phyloP scores from a whole-genome alignment of 1,139 yeast species.

The Hyphopichia burtonii region DNA sequence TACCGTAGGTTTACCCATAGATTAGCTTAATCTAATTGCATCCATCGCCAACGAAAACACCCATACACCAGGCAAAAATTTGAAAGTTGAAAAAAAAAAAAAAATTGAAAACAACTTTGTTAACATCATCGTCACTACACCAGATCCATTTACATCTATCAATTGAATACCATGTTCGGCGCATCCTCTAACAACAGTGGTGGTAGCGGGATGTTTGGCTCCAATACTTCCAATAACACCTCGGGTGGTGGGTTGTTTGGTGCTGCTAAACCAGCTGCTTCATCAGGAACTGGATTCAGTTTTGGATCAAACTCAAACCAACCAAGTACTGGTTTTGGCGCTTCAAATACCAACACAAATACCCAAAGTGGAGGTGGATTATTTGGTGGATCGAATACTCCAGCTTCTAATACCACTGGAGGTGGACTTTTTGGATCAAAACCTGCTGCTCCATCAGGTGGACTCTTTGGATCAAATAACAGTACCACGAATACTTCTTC shows the following conservation, averaged over 20 bases:
- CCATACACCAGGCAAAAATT: too few relatives aligned
- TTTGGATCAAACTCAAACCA: not conserved
- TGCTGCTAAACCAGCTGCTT: slow-evolving; percentile 10
- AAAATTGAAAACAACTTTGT: not conserved
- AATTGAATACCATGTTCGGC: slow-evolving; percentile 3
- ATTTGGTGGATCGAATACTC: slow-evolving; percentile 12
- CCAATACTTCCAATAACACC: slow-evolving; percentile 5
- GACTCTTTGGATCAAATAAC: slow-evolving; percentile 4
- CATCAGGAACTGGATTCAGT: slow-evolving; percentile 11
- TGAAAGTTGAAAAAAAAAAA: not conserved
- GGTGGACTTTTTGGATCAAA: slow-evolving; percentile 6
- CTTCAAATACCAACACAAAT: slow-evolving; percentile 9
- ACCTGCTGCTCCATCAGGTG: slow-evolving; percentile 7
- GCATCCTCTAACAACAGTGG: not conserved
- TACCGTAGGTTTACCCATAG: too few relatives aligned
- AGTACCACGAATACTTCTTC: slow-evolving; percentile 6
- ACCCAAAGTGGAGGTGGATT: slow-evolving; percentile 10
- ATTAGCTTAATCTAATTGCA: too few relatives aligned
- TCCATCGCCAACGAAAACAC: too few relatives aligned
- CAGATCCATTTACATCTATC: slow-evolving; percentile 1
- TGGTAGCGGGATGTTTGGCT: slow-evolving; percentile 1
- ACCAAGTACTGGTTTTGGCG: slow-evolving; percentile 13
- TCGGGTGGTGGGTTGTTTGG: slow-evolving; percentile 3
- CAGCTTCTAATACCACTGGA: slow-evolving; percentile 1
- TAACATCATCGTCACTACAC: slow-evolving; percentile 5